phyloP scores from a whole-genome alignment of 2,329 filamentous ascomycete species.

The Beauveria sp. region DNA sequence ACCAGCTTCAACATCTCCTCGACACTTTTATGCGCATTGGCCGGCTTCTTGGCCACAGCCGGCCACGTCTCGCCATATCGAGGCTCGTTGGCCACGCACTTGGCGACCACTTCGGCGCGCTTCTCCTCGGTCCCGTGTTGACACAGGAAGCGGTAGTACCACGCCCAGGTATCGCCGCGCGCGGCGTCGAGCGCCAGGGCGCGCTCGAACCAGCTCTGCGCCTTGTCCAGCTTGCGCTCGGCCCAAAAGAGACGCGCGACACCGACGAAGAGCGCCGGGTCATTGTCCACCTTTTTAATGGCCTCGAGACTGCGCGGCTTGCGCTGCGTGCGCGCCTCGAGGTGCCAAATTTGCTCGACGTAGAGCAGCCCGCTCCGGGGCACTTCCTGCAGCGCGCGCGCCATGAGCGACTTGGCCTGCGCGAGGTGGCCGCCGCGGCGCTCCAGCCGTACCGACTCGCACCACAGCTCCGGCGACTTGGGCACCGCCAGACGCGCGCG shows the following conservation, averaged over 20 bases:
- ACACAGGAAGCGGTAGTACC: slow-evolving; percentile 89
- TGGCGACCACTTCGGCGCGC: slow-evolving; percentile 71
- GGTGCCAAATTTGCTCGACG: slow-evolving; percentile 91
- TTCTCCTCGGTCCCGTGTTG: slow-evolving; percentile 96
- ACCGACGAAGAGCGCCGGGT: slow-evolving; percentile 80
- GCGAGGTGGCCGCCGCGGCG: slow-evolving; percentile 73
- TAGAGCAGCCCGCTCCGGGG: slow-evolving; percentile 82
- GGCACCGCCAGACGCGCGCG: slow-evolving; percentile 81
- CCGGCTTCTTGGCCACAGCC: slow-evolving; percentile 73
- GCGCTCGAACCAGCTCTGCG: slow-evolving; percentile 95
- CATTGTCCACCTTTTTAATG: slow-evolving; percentile 94
- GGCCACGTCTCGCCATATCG: slow-evolving; percentile 93
- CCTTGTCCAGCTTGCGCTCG: slow-evolving; percentile 86
- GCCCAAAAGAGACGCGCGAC: slow-evolving; percentile 95
- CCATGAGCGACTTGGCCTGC: slow-evolving; percentile 89
- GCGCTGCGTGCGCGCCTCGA: slow-evolving; percentile 85
- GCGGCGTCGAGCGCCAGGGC: slow-evolving; percentile 83
- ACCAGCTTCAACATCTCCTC: slow-evolving; percentile 83
- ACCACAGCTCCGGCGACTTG: slow-evolving; percentile 79
- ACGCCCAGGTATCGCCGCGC: slow-evolving; percentile 89
- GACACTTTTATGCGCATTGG: slow-evolving; percentile 63
- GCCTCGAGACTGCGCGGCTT: slow-evolving; percentile 88
- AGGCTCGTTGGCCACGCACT: slow-evolving; percentile 77
- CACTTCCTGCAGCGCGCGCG: slow-evolving; percentile 83
- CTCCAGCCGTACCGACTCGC: slow-evolving; percentile 89